Conservation (phyloP, 192 early-diverging fungal genomes). For the Gorgonomyces haynaldii region DNA sequence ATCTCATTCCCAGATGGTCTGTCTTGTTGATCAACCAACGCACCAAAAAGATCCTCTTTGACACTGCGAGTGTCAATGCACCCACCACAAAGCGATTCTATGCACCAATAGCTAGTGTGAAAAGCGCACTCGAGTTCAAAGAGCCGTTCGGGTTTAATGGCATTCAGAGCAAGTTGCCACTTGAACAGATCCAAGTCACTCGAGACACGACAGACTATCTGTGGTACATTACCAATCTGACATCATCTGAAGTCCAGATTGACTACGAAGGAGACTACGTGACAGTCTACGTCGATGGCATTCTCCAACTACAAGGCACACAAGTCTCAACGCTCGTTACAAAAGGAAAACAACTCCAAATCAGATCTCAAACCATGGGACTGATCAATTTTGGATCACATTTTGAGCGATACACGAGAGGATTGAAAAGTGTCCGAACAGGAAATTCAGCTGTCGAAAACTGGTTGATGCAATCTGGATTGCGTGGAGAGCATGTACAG, state of each 20-base stretch:
- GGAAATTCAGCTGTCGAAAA: conserved; percentile 11
- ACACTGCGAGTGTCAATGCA: conserved; percentile 1
- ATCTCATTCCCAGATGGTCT: background rate
- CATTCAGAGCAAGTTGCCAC: conserved; percentile 1
- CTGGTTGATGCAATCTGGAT: conserved; percentile 16
- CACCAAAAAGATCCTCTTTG: conserved; percentile 9
- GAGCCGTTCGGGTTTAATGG: background rate
- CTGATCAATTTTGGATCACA: conserved; percentile 11
- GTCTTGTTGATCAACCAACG: conserved; percentile 9
- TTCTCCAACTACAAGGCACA: background rate
- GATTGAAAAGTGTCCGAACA: too few relatives aligned
- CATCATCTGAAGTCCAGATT: conserved; percentile 8
- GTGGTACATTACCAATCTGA: conserved; percentile 17
- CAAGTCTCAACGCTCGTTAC: background rate
- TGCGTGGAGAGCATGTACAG: conserved; percentile 11
- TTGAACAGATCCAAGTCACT: conserved; percentile 19
- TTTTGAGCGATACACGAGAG: conserved; percentile 13
- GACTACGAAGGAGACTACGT: conserved; percentile 14
- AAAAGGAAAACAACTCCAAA: background rate
- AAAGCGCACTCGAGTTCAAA: background rate
- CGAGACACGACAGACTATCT: conserved; percentile 26
- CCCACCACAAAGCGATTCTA: background rate
- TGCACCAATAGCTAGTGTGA: background rate
- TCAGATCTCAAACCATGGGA: conserved; percentile 7
- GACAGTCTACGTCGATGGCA: background rate